phyloP scores from a whole-genome alignment of 2,329 filamentous ascomycete genomes.

The Claviceps monticola region DNA sequence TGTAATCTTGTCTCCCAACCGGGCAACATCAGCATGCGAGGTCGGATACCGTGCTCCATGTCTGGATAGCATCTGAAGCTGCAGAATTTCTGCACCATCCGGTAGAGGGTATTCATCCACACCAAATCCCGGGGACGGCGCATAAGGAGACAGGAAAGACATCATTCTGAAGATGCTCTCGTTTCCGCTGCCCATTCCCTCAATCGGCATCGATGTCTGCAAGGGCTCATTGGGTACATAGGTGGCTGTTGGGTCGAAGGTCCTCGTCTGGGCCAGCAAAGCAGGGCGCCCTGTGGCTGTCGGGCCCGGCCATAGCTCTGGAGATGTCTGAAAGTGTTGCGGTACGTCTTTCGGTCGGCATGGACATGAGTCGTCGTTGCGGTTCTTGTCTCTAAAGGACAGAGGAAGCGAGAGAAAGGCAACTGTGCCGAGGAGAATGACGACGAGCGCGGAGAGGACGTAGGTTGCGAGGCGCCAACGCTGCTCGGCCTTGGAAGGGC shows the following conservation, averaged over 20 bases:
- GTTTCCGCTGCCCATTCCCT: conserved; percentile 40
- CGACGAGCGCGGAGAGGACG: conserved; percentile 19
- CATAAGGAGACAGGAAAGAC: conserved; percentile 54
- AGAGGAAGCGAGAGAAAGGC: conserved; percentile 23
- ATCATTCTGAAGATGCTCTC: conserved; percentile 58
- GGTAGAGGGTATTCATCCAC: conserved; percentile 59
- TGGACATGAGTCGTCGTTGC: conserved; percentile 13
- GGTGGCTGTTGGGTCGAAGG: conserved; percentile 48
- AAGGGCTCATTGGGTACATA: conserved; percentile 57
- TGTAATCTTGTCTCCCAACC: conserved; percentile 42
- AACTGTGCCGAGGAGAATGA: conserved; percentile 24
- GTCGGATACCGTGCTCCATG: conserved; percentile 66
- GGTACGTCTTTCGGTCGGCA: conserved; percentile 31
- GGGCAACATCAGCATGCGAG: conserved; percentile 37
- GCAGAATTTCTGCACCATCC: conserved; percentile 50
- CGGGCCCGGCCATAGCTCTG: conserved; percentile 48
- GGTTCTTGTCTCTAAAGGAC: conserved; percentile 11
- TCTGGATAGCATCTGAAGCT: conserved; percentile 58
- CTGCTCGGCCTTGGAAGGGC: conserved; percentile 11
- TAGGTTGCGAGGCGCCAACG: conserved; percentile 18
- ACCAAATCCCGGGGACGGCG: conserved; percentile 58
- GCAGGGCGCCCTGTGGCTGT: conserved; percentile 56
- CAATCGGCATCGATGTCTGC: conserved; percentile 56
- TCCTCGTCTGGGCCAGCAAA: conserved; percentile 58
- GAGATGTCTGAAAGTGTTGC: conserved; percentile 49